These are phyloP conservation scores for Colletotrichum costaricense DNA, from an alignment of 2,329 filamentous ascomycete species.

Conservation along the genomic window DNA sequence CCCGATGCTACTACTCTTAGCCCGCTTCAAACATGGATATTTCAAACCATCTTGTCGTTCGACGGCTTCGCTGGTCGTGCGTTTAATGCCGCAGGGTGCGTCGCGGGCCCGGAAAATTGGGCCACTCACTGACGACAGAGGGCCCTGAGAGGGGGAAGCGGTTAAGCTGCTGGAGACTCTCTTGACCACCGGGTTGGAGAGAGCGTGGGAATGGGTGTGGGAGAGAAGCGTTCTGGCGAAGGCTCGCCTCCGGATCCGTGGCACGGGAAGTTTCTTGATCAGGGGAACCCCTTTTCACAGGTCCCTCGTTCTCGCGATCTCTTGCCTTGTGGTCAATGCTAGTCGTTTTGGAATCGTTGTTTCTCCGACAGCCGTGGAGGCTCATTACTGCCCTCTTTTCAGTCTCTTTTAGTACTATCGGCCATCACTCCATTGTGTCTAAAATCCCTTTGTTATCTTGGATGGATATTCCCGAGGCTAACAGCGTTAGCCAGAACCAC, in stretches of 20 bases:
- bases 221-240: background rate
- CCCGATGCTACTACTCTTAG: conserved; percentile 25
- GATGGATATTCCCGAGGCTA: background rate
- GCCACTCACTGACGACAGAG: background rate
- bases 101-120: conserved; percentile 12
- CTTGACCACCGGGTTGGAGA: too few relatives aligned
- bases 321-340: background rate
- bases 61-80: conserved; percentile 33
- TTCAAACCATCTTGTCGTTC: conserved; percentile 34
- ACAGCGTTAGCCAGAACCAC: background rate
- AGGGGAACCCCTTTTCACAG: conserved; percentile 11
- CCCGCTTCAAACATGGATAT: conserved; percentile 30
- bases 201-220: background rate
- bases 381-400: background rate
- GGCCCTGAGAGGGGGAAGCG: too few relatives aligned
- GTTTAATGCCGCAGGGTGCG: conserved; percentile 33
- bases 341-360: conserved; percentile 13
- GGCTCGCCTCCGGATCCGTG: conserved; percentile 12
- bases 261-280: conserved; percentile 20
- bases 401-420: background rate
- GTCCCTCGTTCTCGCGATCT: conserved; percentile 10
- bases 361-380: conserved; percentile 4
- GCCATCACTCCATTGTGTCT: background rate
- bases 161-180: background rate
- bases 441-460: background rate